Evolutionary conservation across 208 protist species (phyloP).

Genomic region (Naegleria fowleri): DNA sequence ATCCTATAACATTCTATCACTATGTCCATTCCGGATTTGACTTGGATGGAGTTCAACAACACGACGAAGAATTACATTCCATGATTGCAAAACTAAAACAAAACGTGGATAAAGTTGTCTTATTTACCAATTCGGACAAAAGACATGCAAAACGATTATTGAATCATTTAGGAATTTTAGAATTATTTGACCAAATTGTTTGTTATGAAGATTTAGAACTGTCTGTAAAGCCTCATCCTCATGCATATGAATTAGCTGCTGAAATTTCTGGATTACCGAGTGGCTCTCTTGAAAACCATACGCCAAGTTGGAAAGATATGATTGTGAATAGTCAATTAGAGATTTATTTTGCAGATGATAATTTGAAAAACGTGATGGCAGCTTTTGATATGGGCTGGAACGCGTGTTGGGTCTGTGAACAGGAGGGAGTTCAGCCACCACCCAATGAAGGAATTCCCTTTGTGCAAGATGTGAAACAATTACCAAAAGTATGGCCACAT

Average conservation of each 20-base stretch:
- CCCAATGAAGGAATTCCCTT: neutral
- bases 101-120: neutral
- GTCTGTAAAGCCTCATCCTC: neutral
- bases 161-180: neutral
- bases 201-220: slow-evolving; percentile 2
- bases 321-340: neutral
- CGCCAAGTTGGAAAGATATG: neutral
- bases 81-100: neutral
- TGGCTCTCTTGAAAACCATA: neutral
- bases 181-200: slow-evolving; percentile 7
- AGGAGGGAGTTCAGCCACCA: neutral
- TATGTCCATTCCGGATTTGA: slow-evolving; percentile 11
- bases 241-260: neutral
- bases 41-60: neutral
- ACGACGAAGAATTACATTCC: neutral
- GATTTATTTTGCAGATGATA: slow-evolving; percentile 23
- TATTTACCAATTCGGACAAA: slow-evolving; percentile 12
- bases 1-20: neutral
- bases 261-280: neutral
- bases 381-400: slow-evolving; percentile 21
- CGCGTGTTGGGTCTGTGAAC: neutral
- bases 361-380: neutral
- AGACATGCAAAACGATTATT: neutral
- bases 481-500: neutral
- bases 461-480: neutral